Evolutionary conservation across 1,284 basidiomycete genomes (phyloP), one percentile per base, ranked within the genome.

Genomic region (Schizophyllum commune): DNA sequence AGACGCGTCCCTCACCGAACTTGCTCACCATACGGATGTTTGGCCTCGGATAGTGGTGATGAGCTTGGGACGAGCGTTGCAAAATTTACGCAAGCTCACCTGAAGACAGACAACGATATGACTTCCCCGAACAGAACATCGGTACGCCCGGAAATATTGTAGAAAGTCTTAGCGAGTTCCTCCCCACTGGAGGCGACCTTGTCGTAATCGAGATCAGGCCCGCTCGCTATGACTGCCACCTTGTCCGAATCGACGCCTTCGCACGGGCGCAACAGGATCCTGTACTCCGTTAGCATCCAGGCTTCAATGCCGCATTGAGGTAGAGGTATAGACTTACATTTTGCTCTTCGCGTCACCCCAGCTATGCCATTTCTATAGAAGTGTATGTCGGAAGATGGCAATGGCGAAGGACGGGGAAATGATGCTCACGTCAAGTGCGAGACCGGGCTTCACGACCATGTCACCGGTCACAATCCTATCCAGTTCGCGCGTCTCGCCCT

Each of bases 11-110:
- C 15, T 66, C 59, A 3, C 62, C 62, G 63, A 71, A 73, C 13
- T 60, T 64, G 19, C 70, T 62, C 1, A 70, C 69, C 68, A 68
- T 68, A 13, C 71, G 66, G 39, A 72, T 73, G 58, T 73, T 73
- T 19, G 71, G 71, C 56, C 71, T 71, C 56, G 56, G 32, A 8
- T n/a, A n/a, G 9, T 54, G 56, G 54, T n/a, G 13, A 6, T 9
- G 22, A 32, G 9, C 4, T 33, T 13, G 11, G 13, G 15, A 19
- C 33, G 17, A 15, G 5, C 55, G 21, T n/a, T n/a, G 15, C n/a
- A n/a, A n/a, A n/a, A n/a, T n/a, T n/a, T n/a, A n/a, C n/a, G 51
- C 8, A 39, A 15, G 19, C 19, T 55, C 17, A 62, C 61, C 27
- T 52, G 55, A 58, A 58, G 32, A 58, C 56, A 17, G 53, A 58